Evolutionary conservation across 768 basidiomycete species (phyloP), one percentile per base, ranked within the genome.

Genomic region (Asterophora lycoperdoides): DNA sequence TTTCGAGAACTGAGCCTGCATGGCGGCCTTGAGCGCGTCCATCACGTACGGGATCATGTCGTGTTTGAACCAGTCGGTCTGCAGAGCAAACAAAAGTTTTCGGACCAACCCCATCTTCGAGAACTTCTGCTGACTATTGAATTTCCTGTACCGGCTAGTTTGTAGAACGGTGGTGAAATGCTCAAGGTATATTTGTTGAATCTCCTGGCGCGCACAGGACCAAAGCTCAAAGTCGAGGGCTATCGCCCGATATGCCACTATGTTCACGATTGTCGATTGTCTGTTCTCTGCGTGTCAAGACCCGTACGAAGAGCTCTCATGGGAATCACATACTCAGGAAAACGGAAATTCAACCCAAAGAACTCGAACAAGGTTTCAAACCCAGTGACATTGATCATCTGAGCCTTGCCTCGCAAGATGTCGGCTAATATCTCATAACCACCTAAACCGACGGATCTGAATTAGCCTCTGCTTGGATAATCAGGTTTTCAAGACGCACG

Each of bases 201-300:
- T 81, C 41, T 89, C 88, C 14, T 70, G 60, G 3, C 74, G 73
- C 0, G 87, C 82, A 28, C 69, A 76, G 0, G 88, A 81, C 94
- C 94, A 97, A 9, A 96, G 80, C 44, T 91, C 85, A 54, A 97
- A 90, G 58, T 95, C 92, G 1, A 97, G 79, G 0, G 89, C 90
- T 41, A 97, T 78, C 4, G 84, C 78, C 37, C 78, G 77, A 63
- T 96, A 95, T 5, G 89, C 93, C 1, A 86, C 73, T 4, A 83
- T 73, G 58, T 95, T 95, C 42, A 84, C 79, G 26, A 97, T 75
- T 0, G 88, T 90, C 1, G 94, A 93, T 48, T 80, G 76, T 26
- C 91, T 93, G 39, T 6, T 34, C 20, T 30, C 28, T 9, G 29
- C 1, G 19, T 17, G 44, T 59, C 19, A 53, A 48, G 15, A 32